phyloP scores from a whole-genome alignment of 179 eudicot species.

The Beta macrorhiza region DNA sequence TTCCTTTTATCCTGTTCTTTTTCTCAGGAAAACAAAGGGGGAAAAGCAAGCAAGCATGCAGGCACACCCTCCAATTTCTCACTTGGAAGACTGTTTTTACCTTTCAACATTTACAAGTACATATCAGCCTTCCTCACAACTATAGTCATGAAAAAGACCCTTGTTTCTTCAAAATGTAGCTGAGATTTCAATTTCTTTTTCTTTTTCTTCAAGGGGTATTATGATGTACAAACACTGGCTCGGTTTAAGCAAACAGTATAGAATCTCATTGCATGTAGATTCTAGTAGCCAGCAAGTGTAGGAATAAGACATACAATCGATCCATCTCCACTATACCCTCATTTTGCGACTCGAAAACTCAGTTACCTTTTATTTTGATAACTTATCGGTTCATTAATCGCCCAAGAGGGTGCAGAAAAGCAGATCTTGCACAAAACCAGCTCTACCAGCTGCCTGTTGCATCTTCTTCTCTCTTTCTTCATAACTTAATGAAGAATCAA shows the following conservation, averaged over 20 bases:
- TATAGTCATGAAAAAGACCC: constrained; percentile 9
- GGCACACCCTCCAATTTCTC: constrained; percentile 13
- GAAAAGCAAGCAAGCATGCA: neutral
- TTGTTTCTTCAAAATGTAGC: constrained; percentile 24
- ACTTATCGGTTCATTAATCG: constrained; percentile 38
- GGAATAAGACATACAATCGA: constrained; percentile 6
- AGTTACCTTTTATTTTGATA: constrained; percentile 28
- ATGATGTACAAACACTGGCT: constrained; percentile 15
- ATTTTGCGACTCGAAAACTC: constrained; percentile 10
- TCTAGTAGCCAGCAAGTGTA: constrained; percentile 14
- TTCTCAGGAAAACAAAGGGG: constrained; percentile 2
- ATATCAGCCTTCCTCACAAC: constrained; percentile 13
- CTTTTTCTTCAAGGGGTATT: constrained; percentile 16
- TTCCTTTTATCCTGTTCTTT: neutral
- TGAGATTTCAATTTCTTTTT: constrained; percentile 13
- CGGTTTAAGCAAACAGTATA: neutral
- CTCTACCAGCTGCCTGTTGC: constrained; percentile 64
- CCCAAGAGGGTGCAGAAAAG: constrained; percentile 56
- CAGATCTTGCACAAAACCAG: constrained; percentile 74
- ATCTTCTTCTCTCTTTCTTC: constrained; percentile 73
- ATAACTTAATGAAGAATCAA: constrained; percentile 60
- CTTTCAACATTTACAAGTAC: constrained; percentile 20
- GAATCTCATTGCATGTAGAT: constrained; percentile 8
- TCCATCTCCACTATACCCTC: constrained; percentile 5
- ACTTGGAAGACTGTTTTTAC: neutral